phyloP scores from a whole-genome alignment of 2,329 filamentous ascomycete species.

The Sporothrix humicola region DNA sequence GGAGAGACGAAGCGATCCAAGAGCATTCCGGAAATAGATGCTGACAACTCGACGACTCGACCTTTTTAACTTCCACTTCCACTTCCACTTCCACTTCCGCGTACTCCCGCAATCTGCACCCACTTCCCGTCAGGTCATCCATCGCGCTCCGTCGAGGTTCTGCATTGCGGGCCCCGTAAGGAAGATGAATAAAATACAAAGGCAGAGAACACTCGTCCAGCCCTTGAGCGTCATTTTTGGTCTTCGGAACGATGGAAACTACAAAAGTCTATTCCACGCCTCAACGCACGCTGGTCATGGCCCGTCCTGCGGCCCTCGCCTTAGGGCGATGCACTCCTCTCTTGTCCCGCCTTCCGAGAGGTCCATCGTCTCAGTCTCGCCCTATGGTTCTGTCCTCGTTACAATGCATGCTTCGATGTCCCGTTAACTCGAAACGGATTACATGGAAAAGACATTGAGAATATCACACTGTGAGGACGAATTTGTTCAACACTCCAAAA shows the following conservation, averaged over 20 bases:
- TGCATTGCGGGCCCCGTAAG: neutral
- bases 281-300: neutral
- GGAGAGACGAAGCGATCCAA: neutral
- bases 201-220: neutral
- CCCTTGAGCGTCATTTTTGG: neutral
- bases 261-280: neutral
- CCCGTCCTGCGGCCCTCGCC: constrained; percentile 20
- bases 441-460: neutral
- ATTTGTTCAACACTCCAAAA: neutral
- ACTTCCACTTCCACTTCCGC: neutral
- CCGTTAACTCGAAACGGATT: neutral
- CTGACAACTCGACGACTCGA: neutral
- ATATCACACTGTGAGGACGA: neutral
- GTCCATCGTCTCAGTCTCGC: too few species aligned
- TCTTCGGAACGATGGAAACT: neutral
- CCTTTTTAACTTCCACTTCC: neutral
- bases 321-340: constrained; percentile 21
- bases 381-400: neutral
- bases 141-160: neutral
- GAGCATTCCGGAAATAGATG: neutral
- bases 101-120: constrained; percentile 12
- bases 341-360: neutral
- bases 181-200: neutral
- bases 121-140: constrained; percentile 8
- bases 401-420: neutral